These are phyloP conservation scores for Tetracladium marchalianum DNA, from an alignment of 495 filamentous ascomycete genomes.

Conservation along the genomic window DNA sequence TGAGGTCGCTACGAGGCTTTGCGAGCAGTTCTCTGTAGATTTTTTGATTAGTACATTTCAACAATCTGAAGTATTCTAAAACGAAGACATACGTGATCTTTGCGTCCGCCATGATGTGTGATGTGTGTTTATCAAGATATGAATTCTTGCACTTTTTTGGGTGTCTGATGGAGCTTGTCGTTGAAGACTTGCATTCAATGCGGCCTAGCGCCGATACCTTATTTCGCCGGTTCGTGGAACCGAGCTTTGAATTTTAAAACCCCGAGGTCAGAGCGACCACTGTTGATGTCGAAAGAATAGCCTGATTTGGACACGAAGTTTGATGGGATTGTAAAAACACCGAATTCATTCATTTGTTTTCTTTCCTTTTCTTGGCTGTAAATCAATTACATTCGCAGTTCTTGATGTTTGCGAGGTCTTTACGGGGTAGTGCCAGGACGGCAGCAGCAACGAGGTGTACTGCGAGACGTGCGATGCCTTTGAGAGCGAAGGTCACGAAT, in stretches of 20 bases:
- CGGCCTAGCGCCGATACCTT: conserved; percentile 7
- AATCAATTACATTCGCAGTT: conserved; percentile 7
- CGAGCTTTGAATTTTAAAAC: no score
- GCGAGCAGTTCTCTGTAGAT: conserved; percentile 59
- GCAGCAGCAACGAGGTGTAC: conserved; percentile 11
- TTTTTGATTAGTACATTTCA: conserved; percentile 19
- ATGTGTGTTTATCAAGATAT: conserved; percentile 5
- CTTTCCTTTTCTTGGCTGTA: conserved; percentile 2
- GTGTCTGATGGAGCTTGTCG: conserved; percentile 9
- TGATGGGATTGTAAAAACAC: conserved; percentile 1
- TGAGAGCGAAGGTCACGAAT: conserved; percentile 72
- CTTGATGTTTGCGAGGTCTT: conserved; percentile 21
- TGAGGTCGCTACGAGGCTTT: conserved; percentile 73
- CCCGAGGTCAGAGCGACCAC: no score
- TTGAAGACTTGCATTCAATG: conserved; percentile 12
- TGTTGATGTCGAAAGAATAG: no score
- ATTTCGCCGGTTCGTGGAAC: background rate
- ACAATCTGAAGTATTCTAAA: background rate
- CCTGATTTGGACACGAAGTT: no score
- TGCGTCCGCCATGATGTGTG: conserved; percentile 53
- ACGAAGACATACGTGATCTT: conserved; percentile 63
- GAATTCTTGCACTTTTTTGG: conserved; percentile 18
- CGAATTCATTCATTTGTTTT: conserved; percentile 7
- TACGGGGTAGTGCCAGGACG: conserved; percentile 14
- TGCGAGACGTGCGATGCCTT: conserved; percentile 53